Evolutionary conservation across 2,329 filamentous ascomycete species (phyloP), one percentile per base, ranked within the genome.

Genomic region (Fusarium succisae): DNA sequence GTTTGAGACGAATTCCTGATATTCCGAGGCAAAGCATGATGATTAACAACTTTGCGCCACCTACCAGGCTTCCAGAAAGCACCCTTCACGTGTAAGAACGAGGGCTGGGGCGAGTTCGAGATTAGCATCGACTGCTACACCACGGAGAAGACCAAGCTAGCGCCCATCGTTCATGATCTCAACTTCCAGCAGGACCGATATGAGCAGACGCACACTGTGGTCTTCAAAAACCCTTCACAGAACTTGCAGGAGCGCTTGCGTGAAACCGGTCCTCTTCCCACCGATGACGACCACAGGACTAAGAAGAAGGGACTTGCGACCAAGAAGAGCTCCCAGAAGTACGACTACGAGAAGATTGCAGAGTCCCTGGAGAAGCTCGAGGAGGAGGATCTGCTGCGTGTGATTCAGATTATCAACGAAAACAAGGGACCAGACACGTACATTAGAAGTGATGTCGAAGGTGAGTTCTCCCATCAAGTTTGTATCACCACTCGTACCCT

Each of bases 51-150:
- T 50, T 51, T 41, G 30, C 56, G 28, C 59, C 44, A 37, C 35
- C 51, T 28, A 44, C 22, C 76, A 96, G 94, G 90, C 30, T 93
- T 98, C 86, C 92, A 91, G 80, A 92, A 93, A 74, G 90, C 95
- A 1, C 96, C 96, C 1, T 99, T 98, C 86, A 89, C 89, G 75
- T 97, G 97, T 83, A 87, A 91, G 73, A 97, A 99, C 84, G 94
- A 98, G 84, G 96, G 96, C 77, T 99, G 96, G 96, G 96, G 96
- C 80, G 96, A 98, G 85, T 99, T 99, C 82, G 96, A 98, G 81
- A 96, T 99, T 91, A 88, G 87, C 54, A 96, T 98, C 79, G 91
- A 93, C 71, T 89, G 97, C 77, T 93, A 91, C 80, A 93, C 93
- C 48, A 91, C 93, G 37, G 94, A 96, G 83, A 98, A 98, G 87